These are phyloP conservation scores for Termitomyces sp. DNA, from an alignment of 1,284 basidiomycete genomes.

Conservation along the genomic window DNA sequence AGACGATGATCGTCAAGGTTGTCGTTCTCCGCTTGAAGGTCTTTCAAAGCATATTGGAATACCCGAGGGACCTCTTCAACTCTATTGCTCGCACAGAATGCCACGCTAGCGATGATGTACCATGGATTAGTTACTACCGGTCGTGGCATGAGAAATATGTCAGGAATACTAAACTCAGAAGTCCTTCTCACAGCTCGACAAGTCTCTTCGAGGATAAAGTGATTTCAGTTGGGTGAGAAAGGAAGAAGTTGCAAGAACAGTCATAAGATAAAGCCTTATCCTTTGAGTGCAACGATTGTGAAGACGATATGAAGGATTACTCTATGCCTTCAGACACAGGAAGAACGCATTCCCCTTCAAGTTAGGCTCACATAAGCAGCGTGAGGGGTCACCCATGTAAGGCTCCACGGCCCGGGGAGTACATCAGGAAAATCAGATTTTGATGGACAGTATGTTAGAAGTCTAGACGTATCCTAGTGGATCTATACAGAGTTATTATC, in stretches of 20 bases:
- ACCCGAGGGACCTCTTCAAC: constrained; percentile 51
- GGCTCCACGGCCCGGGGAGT: too few species aligned
- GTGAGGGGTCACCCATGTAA: too few species aligned
- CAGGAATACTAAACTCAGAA: background rate
- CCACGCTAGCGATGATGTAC: constrained; percentile 50
- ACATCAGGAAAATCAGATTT: too few species aligned
- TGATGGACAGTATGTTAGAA: too few species aligned
- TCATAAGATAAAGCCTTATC: background rate
- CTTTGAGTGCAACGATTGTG: too few species aligned
- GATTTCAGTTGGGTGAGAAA: constrained; percentile 27
- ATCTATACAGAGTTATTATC: too few species aligned
- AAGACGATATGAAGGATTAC: background rate
- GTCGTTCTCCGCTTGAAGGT: constrained; percentile 30
- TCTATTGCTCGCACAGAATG: constrained; percentile 50
- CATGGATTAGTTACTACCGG: constrained; percentile 39
- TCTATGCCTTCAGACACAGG: too few species aligned
- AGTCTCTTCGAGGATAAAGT: constrained; percentile 25
- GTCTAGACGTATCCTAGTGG: too few species aligned
- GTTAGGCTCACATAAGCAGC: too few species aligned
- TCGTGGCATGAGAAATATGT: background rate
- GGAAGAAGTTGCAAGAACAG: constrained; percentile 13
- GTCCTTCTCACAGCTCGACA: constrained; percentile 2
- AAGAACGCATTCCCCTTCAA: too few species aligned
- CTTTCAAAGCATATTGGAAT: constrained; percentile 41
- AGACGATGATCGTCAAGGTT: constrained; percentile 28